Evolutionary conservation across 768 basidiomycete species (phyloP).

Genomic region (Termitomyces sp.): DNA sequence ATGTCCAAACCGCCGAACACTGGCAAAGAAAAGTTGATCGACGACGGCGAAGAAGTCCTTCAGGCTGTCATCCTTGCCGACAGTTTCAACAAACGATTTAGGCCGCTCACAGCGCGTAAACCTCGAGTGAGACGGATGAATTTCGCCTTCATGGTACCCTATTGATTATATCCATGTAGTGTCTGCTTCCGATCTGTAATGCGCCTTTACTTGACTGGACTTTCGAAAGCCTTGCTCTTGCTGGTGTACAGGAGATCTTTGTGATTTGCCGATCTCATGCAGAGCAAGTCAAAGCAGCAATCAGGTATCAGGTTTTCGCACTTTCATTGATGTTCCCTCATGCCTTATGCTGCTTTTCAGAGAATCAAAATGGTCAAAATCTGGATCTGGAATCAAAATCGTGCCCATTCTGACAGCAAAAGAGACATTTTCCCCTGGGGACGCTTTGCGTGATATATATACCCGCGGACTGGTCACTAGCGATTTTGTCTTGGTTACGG

Average conservation of each 20-base stretch:
- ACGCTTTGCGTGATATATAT: slow-evolving; percentile 92
- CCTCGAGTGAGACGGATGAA: slow-evolving; percentile 61
- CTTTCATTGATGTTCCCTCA: slow-evolving; percentile 9
- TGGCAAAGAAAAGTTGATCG: slow-evolving; percentile 60
- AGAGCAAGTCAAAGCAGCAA: slow-evolving; percentile 77
- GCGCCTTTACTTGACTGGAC: slow-evolving; percentile 94
- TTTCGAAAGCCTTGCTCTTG: slow-evolving; percentile 89
- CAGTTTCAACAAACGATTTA: slow-evolving; percentile 91
- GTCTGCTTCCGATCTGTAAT: slow-evolving; percentile 91
- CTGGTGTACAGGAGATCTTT: slow-evolving; percentile 94
- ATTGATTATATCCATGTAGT: slow-evolving; percentile 39
- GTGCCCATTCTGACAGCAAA: slow-evolving; percentile 82
- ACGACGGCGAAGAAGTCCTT: slow-evolving; percentile 78
- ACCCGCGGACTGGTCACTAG: slow-evolving; percentile 84
- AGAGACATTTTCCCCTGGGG: slow-evolving; percentile 83
- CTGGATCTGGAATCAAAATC: slow-evolving; percentile 75
- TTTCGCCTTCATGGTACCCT: slow-evolving; percentile 6
- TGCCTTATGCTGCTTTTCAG: slow-evolving; percentile 21
- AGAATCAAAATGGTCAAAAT: slow-evolving; percentile 81
- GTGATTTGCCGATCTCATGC: slow-evolving; percentile 92
- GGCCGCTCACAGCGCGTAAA: slow-evolving; percentile 81
- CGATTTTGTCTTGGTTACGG: slow-evolving; percentile 89
- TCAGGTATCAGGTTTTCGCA: slow-evolving; percentile 52
- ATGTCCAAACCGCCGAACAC: slow-evolving; percentile 50
- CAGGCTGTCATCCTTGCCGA: slow-evolving; percentile 97